Base-by-base conservation (phyloP, 371 early-diverging fungal genomes). In the Mortierella sp. region DNA sequence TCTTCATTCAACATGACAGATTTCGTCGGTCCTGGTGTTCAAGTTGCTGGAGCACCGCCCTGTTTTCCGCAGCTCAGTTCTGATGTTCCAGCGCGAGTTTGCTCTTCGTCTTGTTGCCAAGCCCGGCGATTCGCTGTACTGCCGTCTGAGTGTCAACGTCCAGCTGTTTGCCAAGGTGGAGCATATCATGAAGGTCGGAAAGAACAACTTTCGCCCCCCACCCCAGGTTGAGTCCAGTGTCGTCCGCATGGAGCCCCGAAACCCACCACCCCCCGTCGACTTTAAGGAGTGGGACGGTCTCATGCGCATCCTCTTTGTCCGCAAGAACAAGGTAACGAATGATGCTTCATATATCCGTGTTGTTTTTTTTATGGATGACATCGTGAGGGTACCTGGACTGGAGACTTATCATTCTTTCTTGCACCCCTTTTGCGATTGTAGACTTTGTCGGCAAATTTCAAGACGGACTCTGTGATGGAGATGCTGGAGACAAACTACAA, bases 31-130 rank as follows among this genome's bases (percentile, higher is more conserved):
- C 0, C 91, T 99, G 45, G 93, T 96, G 2, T 98, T 99, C 88
- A 99, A 99, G 87, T 90, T 99, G 55, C 89, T 99, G 29, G 92
- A 91, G 70, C 99, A 98, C 84, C 93, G 98, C 50, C 98, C 98
- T 5, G 79, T 97, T 19, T 97, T 97, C 90, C 91, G 97, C 82
- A 94, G 93, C 76, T 96, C 99, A 0, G 93, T 98, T 71, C 96
- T 99, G 70, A 99, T 99, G 99, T 99, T 99, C 87, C 99, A 99
- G 88, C 94, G 97, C 80, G 99, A 99, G 90, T 99, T 99, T 88
- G 99, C 99, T 14, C 87, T 99, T 63, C 95, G 99, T 41, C 85
- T 99, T n/a, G 93, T 98, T 29, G 99, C 99, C 4, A 94, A 94
- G 70, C 98, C 99, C 2, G 99, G 99, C 29, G 97, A 97, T 80